These are phyloP conservation scores for Euryodendron excelsum DNA, from an alignment of 148 eudicot species.

Conservation along the genomic window DNA sequence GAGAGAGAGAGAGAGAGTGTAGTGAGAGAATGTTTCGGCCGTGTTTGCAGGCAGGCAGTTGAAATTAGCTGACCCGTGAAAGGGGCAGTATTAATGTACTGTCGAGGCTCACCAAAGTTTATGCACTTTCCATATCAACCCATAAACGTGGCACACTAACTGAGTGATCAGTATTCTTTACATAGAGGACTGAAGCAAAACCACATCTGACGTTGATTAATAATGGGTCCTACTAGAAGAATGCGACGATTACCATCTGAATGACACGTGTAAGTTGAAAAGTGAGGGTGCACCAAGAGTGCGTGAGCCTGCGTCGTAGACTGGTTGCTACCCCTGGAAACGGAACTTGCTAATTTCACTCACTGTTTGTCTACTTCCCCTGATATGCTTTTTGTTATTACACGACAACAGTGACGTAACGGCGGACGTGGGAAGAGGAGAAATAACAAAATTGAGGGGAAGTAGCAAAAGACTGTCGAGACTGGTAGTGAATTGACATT, in stretches of 20 bases:
- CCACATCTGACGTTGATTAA: too few species aligned
- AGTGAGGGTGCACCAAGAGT: background rate
- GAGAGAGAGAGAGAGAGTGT: slow-evolving; percentile 9
- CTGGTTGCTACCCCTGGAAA: background rate
- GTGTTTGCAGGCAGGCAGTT: slow-evolving; percentile 10
- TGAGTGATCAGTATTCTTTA: background rate
- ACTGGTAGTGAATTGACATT: too few species aligned
- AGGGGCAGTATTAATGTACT: background rate
- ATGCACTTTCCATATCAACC: background rate
- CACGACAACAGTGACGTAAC: too few species aligned
- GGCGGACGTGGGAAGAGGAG: too few species aligned
- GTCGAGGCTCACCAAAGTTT: background rate
- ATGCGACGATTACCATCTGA: background rate
- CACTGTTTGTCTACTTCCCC: too few species aligned
- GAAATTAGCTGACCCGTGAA: background rate
- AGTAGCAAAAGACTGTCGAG: too few species aligned
- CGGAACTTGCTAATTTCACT: background rate
- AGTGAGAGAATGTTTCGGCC: background rate
- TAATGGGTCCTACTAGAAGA: too few species aligned
- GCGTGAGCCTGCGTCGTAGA: background rate
- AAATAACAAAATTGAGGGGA: too few species aligned
- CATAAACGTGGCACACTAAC: background rate
- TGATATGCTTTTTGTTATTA: background rate
- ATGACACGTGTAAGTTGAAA: background rate
- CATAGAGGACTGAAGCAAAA: too few species aligned